A percentile compares a stretch with the other conserved stretches of the same genome.
Evolutionary conservation across 192 early-diverging fungal genomes (phyloP).

Genomic region (Kappamyces sp.): DNA sequence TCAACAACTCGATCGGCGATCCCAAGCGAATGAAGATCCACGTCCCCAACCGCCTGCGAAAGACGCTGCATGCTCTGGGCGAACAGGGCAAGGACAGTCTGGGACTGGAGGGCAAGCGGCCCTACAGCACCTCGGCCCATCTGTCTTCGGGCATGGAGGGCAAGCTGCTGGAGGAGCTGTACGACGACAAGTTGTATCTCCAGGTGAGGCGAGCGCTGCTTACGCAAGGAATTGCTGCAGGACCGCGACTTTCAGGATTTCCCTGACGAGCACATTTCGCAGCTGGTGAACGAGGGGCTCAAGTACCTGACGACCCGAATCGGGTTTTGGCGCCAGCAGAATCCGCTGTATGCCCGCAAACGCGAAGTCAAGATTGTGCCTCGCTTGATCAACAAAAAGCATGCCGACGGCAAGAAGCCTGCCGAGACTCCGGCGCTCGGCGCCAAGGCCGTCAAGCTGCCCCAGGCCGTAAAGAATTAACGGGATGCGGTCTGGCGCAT

Average conservation of each 20-base stretch:
- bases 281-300: constrained; percentile 45
- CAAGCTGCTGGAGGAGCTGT: constrained; percentile 48
- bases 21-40: constrained; percentile 15
- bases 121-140: neutral
- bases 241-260: constrained; percentile 39
- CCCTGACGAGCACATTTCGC: constrained; percentile 41
- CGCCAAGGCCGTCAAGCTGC: too few relatives aligned
- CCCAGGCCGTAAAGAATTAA: too few relatives aligned
- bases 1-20: constrained; percentile 47
- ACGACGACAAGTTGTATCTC: constrained; percentile 49
- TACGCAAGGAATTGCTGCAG: constrained; percentile 5
- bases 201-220: constrained; percentile 12
- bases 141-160: constrained; percentile 35
- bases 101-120: neutral
- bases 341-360: constrained; percentile 48
- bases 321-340: constrained; percentile 58
- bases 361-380: constrained; percentile 25
- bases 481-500: too few relatives aligned
- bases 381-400: neutral
- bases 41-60: constrained; percentile 15
- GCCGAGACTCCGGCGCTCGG: too few relatives aligned
- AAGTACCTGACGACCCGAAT: constrained; percentile 41
- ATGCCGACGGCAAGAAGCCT: too few relatives aligned
- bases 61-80: constrained; percentile 6
- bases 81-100: constrained; percentile 6